Evolutionary conservation across 139 green algal genomes (phyloP).

Genomic region (Chlamydomonas asymmetrica): DNA sequence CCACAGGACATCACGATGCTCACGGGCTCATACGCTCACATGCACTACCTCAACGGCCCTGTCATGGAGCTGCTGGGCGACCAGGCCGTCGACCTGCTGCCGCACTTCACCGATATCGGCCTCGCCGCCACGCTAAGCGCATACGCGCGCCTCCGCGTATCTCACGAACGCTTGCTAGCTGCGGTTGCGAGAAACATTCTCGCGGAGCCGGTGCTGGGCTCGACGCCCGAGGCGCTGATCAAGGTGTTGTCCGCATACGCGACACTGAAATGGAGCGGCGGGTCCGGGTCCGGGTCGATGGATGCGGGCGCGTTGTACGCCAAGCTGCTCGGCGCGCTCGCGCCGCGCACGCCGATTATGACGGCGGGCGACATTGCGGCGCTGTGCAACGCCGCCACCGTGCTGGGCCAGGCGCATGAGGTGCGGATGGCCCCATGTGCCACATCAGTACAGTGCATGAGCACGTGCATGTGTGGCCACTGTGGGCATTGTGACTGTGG

Average conservation of each 20-base stretch:
- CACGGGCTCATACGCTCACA: background rate
- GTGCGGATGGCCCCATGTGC: no score
- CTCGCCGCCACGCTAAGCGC: conserved; percentile 5
- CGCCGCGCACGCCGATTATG: no score
- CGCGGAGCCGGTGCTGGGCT: conserved; percentile 7
- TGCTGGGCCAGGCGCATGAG: no score
- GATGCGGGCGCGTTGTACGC: no score
- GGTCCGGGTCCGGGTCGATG: background rate
- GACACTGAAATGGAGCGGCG: background rate
- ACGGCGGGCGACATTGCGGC: no score
- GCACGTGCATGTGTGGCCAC: no score
- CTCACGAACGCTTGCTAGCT: conserved; percentile 14
- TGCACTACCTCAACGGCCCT: background rate
- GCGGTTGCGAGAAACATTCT: conserved; percentile 12
- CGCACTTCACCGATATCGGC: background rate
- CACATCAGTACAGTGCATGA: no score
- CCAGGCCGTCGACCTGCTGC: background rate
- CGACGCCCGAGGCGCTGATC: background rate
- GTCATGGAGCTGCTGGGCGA: conserved; percentile 14
- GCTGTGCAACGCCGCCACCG: no score
- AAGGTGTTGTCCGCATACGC: conserved; percentile 1
- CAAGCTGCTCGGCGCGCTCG: no score
- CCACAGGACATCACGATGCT: conserved; percentile 17
- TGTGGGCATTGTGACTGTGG: no score
- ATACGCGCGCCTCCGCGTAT: conserved; percentile 2